Evolutionary conservation across 2,329 filamentous ascomycete species (phyloP), one percentile per base, ranked within the genome.

Genomic region (Chrysosporium queenslandicum): DNA sequence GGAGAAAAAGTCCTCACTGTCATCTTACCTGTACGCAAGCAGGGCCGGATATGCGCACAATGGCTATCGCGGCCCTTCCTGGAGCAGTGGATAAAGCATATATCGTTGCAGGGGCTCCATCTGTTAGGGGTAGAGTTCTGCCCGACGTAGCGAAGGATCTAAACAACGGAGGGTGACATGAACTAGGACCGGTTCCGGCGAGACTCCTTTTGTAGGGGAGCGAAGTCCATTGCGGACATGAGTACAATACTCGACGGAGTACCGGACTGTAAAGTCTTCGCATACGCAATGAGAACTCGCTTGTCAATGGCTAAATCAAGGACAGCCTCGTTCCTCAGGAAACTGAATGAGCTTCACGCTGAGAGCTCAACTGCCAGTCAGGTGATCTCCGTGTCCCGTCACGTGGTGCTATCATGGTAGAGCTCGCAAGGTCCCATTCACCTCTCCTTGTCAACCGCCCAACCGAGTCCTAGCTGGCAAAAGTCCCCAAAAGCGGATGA

Each of bases 1-100:
- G n/a, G n/a, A n/a, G n/a, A n/a, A n/a, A n/a, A n/a, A n/a, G n/a
- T n/a, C n/a, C n/a, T n/a, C n/a, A n/a, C n/a, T n/a, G n/a, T n/a
- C n/a, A n/a, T n/a, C 70, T 61, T 73, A 87, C 83, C 61, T 82
- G 74, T 54, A 79, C 68, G 67, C 86, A 91, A 41, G 82, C 80
- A 25, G 86, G 78, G 0, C 92, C 92, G 3, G 92, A 96, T 23
- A 95, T 76, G 12, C 92, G 81, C 49, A 97, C 82, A 32, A 97
- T 83, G 1, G 91, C 91, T 65, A 98, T 95, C 1, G 89, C 92
- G 40, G 88, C 89, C 64, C 82, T 82, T 1, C 91, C 92, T 9
- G 85, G 75, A 0, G 87, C 88, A 0, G 90, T 94, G 0, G 91
- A 96, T 0, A 97, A 73, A 0, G 92, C 92, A 67, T 94, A 97